A percentile compares a stretch with the other conserved stretches of the same genome.
Conservation (phyloP, 768 basidiomycete species). For the Xerocomellus chrysenteron region DNA sequence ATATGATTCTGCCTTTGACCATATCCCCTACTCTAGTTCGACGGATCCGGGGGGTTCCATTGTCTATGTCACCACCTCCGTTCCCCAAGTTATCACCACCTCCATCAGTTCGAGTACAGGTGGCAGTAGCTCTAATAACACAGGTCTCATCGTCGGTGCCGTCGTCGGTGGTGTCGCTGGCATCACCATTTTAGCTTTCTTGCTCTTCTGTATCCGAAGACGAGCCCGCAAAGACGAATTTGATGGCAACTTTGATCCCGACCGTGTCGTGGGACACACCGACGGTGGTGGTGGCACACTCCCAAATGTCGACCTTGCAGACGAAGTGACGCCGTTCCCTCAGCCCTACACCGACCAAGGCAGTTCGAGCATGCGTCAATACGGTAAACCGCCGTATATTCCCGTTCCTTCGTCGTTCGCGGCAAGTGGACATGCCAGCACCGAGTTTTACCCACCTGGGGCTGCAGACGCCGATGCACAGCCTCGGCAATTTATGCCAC, state of each 20-base stretch:
- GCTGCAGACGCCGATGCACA: conserved; percentile 6
- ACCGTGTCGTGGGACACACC: conserved; percentile 35
- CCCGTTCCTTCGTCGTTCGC: conserved; percentile 1
- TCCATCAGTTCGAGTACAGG: not conserved
- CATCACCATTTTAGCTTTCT: conserved; percentile 26
- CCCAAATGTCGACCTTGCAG: conserved; percentile 26
- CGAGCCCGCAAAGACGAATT: conserved; percentile 38
- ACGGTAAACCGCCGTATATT: conserved; percentile 11
- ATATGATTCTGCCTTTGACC: not conserved
- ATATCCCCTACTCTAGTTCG: conserved; percentile 9
- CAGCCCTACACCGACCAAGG: conserved; percentile 3
- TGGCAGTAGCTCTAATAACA: conserved; percentile 14
- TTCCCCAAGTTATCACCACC: conserved; percentile 16
- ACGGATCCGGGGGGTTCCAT: conserved; percentile 24
- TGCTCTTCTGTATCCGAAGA: conserved; percentile 32
- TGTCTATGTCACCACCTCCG: conserved; percentile 17
- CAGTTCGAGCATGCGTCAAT: conserved; percentile 25
- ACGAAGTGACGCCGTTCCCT: conserved; percentile 31
- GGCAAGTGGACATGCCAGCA: not conserved
- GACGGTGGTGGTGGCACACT: conserved; percentile 26
- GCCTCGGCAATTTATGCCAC: conserved; percentile 1
- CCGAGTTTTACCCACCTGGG: conserved; percentile 10
- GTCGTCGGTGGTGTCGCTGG: conserved; percentile 48
- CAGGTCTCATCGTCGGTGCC: conserved; percentile 49
- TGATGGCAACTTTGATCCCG: conserved; percentile 51